Evolutionary conservation across 192 early-diverging fungal genomes (phyloP).

Genomic region (Podila epicladia): DNA sequence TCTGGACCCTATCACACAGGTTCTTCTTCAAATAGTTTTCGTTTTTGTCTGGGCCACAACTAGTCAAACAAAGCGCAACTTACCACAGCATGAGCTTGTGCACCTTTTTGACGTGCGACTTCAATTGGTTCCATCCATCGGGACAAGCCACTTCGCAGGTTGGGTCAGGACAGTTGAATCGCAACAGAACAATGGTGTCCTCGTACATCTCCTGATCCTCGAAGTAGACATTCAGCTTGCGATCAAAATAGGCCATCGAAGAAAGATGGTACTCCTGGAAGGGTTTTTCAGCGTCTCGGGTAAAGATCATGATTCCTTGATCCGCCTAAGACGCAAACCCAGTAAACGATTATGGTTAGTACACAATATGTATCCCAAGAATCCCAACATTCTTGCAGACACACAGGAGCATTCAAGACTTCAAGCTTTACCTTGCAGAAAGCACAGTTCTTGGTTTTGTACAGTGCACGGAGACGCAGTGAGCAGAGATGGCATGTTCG

Average conservation of each 20-base stretch:
- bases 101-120: conserved; percentile 79
- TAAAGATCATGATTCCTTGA: conserved; percentile 81
- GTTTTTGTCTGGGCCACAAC: not conserved
- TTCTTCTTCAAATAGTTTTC: too few species aligned
- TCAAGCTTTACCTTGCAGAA: conserved; percentile 82
- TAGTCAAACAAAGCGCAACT: conserved; percentile 9
- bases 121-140: conserved; percentile 86
- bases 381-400: not conserved
- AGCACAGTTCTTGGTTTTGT: conserved; percentile 86
- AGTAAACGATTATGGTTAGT: not conserved
- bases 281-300: conserved; percentile 64
- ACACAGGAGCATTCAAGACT: not conserved
- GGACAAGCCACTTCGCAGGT: conserved; percentile 78
- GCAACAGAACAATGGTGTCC: conserved; percentile 74
- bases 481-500: conserved; percentile 93
- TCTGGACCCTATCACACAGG: too few species aligned
- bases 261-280: conserved; percentile 63
- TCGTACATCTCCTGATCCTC: conserved; percentile 80
- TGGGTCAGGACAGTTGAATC: conserved; percentile 90
- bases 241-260: conserved; percentile 69
- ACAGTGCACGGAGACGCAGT: conserved; percentile 89
- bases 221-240: conserved; percentile 77
- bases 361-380: not conserved
- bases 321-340: conserved; percentile 67
- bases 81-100: conserved; percentile 86